Evolutionary conservation across 2,329 filamentous ascomycete genomes (phyloP).

Genomic region (Fusarium tjaetaba): DNA sequence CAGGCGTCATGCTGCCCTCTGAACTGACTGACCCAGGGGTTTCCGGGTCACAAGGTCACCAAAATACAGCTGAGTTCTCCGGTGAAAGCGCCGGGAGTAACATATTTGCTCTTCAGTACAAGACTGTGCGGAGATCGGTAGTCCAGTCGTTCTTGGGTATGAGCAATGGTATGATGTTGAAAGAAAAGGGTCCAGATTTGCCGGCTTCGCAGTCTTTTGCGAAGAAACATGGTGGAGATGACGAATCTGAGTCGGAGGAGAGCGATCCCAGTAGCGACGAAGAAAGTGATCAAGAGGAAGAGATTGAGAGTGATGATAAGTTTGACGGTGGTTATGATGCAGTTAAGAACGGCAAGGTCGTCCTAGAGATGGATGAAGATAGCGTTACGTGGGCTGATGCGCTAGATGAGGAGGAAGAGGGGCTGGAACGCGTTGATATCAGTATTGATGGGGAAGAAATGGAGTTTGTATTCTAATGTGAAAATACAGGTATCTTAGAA

Average conservation of each 20-base stretch:
- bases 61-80: not conserved
- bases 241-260: not conserved
- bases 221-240: not conserved
- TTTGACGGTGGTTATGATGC: fast-evolving
- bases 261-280: not conserved
- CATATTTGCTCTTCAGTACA: not conserved
- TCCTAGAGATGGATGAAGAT: not conserved
- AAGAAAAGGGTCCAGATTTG: not conserved
- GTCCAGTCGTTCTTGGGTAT: not conserved
- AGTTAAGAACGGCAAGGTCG: not conserved
- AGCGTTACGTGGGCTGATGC: not conserved
- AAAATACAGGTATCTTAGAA: too few relatives aligned
- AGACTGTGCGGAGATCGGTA: not conserved
- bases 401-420: not conserved
- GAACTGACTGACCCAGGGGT: not conserved
- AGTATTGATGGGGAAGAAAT: not conserved
- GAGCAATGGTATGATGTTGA: not conserved
- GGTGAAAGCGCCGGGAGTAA: not conserved
- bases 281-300: not conserved
- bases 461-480: not conserved
- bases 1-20: not conserved
- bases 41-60: not conserved
- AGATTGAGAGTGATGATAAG: not conserved
- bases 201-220: not conserved
- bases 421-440: not conserved